These are phyloP conservation scores for Acer negundo DNA, from an alignment of 345 rosid genomes.

Conservation along the genomic window DNA sequence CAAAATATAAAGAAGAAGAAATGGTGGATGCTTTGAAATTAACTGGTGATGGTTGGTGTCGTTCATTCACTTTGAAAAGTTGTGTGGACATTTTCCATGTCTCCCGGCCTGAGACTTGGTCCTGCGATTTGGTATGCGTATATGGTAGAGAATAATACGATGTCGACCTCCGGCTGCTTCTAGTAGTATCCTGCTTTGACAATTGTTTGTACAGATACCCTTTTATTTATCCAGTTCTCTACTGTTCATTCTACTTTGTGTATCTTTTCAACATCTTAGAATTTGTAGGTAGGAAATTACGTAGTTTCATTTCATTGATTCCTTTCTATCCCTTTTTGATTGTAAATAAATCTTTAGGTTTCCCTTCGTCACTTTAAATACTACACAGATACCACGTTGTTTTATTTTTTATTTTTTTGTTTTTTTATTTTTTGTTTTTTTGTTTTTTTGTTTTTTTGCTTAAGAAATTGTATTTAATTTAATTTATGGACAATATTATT, in stretches of 20 bases:
- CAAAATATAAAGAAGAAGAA: constrained; percentile 48
- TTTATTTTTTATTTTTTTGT: no score
- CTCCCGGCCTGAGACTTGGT: not conserved
- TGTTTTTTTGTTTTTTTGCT: no score
- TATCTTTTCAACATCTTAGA: not conserved
- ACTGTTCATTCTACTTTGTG: not conserved
- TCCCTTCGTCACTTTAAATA: not conserved
- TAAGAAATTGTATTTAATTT: no score
- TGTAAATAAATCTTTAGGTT: not conserved
- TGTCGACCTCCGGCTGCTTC: not conserved
- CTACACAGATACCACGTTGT: no score
- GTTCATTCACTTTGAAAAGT: not conserved
- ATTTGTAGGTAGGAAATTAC: not conserved
- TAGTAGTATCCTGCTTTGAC: not conserved
- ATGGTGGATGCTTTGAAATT: constrained; percentile 42
- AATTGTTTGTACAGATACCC: not conserved
- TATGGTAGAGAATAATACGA: not conserved
- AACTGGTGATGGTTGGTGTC: not conserved
- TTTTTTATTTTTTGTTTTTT: no score
- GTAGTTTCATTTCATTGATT: constrained; percentile 8
- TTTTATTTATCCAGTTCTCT: not conserved
- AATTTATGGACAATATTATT: no score
- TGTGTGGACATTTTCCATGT: not conserved
- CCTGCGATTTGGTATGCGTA: not conserved
- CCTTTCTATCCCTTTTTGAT: not conserved